A percentile compares a stretch with the other conserved stretches of the same genome.
Conservation (phyloP, 2,329 filamentous ascomycete genomes). For the Aspergillus niger region DNA sequence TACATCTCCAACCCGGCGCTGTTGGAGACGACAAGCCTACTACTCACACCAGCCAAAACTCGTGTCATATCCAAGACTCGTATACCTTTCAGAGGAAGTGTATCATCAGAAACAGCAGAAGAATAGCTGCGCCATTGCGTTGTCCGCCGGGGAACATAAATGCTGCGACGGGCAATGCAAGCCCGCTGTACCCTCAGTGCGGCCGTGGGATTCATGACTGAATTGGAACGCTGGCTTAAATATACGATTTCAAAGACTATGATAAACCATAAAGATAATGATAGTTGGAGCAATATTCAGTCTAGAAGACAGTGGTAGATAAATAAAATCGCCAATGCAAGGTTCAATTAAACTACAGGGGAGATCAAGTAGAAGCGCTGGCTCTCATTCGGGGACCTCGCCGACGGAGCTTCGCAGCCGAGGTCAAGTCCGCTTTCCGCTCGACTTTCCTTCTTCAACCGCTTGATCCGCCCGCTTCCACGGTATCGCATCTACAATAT, state of each 20-base stretch:
- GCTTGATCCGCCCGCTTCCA: conserved; percentile 14
- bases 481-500: neutral
- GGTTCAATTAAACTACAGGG: neutral
- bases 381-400: neutral
- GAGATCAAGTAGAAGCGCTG: neutral
- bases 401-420: neutral
- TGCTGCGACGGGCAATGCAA: conserved; percentile 20
- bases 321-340: neutral
- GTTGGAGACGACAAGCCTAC: neutral
- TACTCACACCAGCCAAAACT: conserved; percentile 84
- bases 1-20: neutral
- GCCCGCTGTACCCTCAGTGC: conserved; percentile 25
- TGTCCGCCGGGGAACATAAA: conserved; percentile 23
- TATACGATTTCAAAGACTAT: neutral
- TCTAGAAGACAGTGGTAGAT: neutral
- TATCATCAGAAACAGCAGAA: conserved; percentile 43
- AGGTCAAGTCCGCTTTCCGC: conserved; percentile 7
- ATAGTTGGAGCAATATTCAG: neutral
- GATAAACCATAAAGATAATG: conserved; percentile 3
- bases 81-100: conserved; percentile 77
- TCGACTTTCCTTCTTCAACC: conserved; percentile 1
- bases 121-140: conserved; percentile 41
- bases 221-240: neutral
- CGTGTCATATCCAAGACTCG: conserved; percentile 95
- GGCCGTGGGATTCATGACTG: conserved; percentile 27